Percentiles rank a stretch among this genome's conserved stretches.
phyloP scores from a whole-genome alignment of 306 rosid genomes.

The Ceratonia siliqua region DNA sequence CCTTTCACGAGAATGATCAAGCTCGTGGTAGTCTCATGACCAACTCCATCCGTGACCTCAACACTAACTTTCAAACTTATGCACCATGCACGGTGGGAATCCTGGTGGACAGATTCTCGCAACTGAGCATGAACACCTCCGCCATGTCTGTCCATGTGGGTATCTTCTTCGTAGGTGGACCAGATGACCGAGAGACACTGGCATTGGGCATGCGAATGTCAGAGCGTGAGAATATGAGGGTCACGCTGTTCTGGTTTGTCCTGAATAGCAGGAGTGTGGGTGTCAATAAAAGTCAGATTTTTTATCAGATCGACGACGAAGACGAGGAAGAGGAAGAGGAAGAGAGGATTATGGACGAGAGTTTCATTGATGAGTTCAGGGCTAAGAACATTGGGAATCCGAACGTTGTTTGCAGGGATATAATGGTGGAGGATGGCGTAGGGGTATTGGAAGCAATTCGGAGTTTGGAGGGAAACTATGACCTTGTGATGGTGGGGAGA shows the following conservation, averaged over 20 bases:
- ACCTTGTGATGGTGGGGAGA: conserved; percentile 56
- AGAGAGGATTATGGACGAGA: conserved; percentile 42
- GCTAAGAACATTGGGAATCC: conserved; percentile 23
- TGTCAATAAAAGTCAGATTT: accelerated
- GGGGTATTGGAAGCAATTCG: conserved; percentile 35
- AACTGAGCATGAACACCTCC: background rate
- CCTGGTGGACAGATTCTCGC: conserved; percentile 52
- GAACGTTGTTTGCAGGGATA: conserved; percentile 30
- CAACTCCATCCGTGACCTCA: conserved; percentile 37
- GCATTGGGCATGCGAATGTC: conserved; percentile 51
- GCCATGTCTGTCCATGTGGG: conserved; percentile 37
- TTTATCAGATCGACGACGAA: too few species aligned
- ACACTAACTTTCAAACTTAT: conserved; percentile 24
- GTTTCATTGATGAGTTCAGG: conserved; percentile 52
- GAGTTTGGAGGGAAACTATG: conserved; percentile 39
- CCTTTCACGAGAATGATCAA: conserved; percentile 46
- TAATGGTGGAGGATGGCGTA: conserved; percentile 44
- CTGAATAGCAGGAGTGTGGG: background rate
- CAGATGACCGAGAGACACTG: conserved; percentile 60
- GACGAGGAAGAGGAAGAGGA: background rate
- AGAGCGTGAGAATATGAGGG: background rate
- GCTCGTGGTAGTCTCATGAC: background rate
- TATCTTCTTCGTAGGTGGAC: conserved; percentile 53
- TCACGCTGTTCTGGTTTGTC: conserved; percentile 38
- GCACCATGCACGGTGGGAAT: conserved; percentile 64